Base-by-base conservation (phyloP, 169 alveolate species). In the Eimeria falciformis region DNA sequence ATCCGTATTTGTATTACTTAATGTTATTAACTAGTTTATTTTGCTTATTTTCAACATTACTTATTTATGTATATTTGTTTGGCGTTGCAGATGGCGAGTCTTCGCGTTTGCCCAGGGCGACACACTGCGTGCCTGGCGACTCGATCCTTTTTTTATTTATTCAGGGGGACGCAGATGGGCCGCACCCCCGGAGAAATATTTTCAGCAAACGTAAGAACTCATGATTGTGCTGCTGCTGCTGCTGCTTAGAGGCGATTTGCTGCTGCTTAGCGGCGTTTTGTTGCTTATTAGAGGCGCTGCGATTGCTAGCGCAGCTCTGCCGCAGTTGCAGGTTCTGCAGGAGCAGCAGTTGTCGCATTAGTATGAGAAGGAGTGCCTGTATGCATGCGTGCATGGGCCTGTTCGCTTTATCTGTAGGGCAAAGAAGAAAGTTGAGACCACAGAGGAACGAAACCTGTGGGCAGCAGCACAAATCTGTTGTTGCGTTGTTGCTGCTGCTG, bases 111-210 rank as follows among this genome's bases (percentile, higher is more conserved):
- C 91, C 2, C 95, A 92, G 78, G 95, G 95, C 11, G 94, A 93
- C 90, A 93, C 93, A 29, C 43, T 86, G 3, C 46, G 68, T 25
- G 53, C 81, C 1, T 93, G 95, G 95, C 90, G 95, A 5, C 9
- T 62, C 14, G 94, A 93, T 87, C 93, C 95, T 0, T 93, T 93
- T 86, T 90, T 40, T 71, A 93, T 93, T 58, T 93, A 62, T 73
- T 45, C 85, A 25, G 95, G 95, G 17, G 94, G 95, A 17, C 68
- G 92, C 46, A 55, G 66, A 53, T 93, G 95, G 95, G 50, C 27
- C 2, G 91, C 95, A 3, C 95, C 95, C 2, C 53, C 90, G 50
- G 90, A 85, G 50, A 66, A 84, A 23, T 33, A 58, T 56, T 87
- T 73, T 27, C 87, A 92, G 68, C 93, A 84, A 53, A 45, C 81